These are phyloP conservation scores for Neofusicoccum kwambonambiense DNA, from an alignment of 2,329 filamentous ascomycete species.

Conservation along the genomic window DNA sequence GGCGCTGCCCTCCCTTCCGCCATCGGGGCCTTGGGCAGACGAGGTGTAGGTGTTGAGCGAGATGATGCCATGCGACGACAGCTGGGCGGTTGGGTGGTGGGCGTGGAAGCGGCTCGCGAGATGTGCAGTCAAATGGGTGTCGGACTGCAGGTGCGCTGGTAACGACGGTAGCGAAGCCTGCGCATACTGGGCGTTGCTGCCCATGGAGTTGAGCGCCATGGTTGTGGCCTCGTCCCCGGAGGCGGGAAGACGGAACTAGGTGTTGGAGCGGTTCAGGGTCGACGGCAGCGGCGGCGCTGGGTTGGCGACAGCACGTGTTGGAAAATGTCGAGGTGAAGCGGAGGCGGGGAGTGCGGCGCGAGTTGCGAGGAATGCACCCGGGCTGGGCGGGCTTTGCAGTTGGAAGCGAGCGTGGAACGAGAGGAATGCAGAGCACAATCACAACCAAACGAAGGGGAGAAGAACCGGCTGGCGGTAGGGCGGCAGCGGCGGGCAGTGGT, in stretches of 20 bases:
- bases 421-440: constrained; percentile 15
- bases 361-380: constrained; percentile 9
- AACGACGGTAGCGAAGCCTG: constrained; percentile 86
- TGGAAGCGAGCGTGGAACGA: constrained; percentile 29
- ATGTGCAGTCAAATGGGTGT: constrained; percentile 77
- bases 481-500: constrained; percentile 24
- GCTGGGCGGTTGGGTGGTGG: constrained; percentile 77
- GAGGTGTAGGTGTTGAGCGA: constrained; percentile 93
- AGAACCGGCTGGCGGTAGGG: not conserved
- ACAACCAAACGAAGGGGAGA: constrained; percentile 13
- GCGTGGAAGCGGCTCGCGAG: constrained; percentile 90
- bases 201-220: constrained; percentile 58
- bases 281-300: constrained; percentile 29
- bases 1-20: constrained; percentile 85
- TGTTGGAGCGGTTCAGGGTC: constrained; percentile 4
- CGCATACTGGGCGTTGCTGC: constrained; percentile 58
- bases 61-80: constrained; percentile 90
- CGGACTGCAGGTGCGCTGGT: constrained; percentile 77
- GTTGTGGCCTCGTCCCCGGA: constrained; percentile 33
- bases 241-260: constrained; percentile 22
- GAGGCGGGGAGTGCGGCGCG: constrained; percentile 7
- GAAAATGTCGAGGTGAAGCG: constrained; percentile 1
- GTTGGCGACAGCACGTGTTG: not conserved
- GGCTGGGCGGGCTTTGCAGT: not conserved
- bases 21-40: constrained; percentile 84